Percentiles rank a stretch among this genome's conserved stretches.
phyloP scores from a whole-genome alignment of 371 early-diverging fungal species.

The Mucor racemosus region DNA sequence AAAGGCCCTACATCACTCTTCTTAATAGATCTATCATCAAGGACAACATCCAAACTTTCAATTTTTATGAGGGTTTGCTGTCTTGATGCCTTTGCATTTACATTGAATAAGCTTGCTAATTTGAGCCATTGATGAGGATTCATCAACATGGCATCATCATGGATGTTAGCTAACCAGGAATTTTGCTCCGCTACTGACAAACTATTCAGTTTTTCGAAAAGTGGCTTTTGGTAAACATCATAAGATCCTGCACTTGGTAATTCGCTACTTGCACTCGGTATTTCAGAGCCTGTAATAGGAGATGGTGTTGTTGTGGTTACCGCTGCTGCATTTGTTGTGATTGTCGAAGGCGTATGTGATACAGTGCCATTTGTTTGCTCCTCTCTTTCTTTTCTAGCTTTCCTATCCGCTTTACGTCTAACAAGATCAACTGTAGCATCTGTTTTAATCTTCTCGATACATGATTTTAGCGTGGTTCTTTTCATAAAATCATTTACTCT shows the following conservation, averaged over 20 bases:
- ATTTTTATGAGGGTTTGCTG: conserved; percentile 34
- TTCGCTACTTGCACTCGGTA: not conserved
- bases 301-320: not conserved
- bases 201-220: conserved; percentile 26
- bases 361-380: not conserved
- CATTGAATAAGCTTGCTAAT: conserved; percentile 46
- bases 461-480: conserved; percentile 6
- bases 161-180: conserved; percentile 40
- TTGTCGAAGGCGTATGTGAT: not conserved
- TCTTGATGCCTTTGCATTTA: conserved; percentile 39
- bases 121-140: conserved; percentile 55
- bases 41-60: conserved; percentile 6
- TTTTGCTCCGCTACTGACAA: conserved; percentile 32
- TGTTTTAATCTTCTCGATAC: not conserved
- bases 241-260: not conserved
- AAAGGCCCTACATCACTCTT: conserved; percentile 22
- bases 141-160: conserved; percentile 39
- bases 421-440: conserved; percentile 18
- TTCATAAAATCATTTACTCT: conserved; percentile 18
- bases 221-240: not conserved
- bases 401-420: conserved; percentile 31
- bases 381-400: conserved; percentile 33
- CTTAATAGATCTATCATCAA: conserved; percentile 22
- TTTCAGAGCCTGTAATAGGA: not conserved
- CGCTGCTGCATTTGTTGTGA: not conserved